A percentile compares a stretch with the other conserved stretches of the same genome.
These are phyloP conservation scores for Flaveria robusta DNA, from an alignment of 129 eudicot genomes.

Conservation along the genomic window DNA sequence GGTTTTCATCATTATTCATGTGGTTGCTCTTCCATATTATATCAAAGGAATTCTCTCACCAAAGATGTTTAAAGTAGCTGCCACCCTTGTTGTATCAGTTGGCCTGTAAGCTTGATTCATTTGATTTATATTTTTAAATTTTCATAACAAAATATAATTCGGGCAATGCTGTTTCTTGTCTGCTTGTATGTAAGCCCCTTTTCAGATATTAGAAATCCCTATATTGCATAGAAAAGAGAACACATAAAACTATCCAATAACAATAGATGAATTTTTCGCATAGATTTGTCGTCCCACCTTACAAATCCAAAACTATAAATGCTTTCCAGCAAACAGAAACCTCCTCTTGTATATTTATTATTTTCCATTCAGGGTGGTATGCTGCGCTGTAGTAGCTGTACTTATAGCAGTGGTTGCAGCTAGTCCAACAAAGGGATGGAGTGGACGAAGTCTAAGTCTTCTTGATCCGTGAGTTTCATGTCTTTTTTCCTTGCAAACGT, in stretches of 20 bases:
- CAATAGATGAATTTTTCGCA: not conserved
- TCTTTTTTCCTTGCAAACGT: slow-evolving; percentile 1
- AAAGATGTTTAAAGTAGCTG: slow-evolving; percentile 96
- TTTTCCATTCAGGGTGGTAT: slow-evolving; percentile 62
- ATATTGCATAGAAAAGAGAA: slow-evolving; percentile 1
- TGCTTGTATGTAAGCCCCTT: not conserved
- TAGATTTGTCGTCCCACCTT: slow-evolving; percentile 2
- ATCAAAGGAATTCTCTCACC: slow-evolving; percentile 94
- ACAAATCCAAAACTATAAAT: not conserved
- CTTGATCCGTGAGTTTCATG: slow-evolving; percentile 85
- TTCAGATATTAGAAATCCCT: not conserved
- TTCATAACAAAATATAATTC: slow-evolving; percentile 2
- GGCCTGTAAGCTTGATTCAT: slow-evolving; percentile 74
- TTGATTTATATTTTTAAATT: not conserved
- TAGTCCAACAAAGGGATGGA: slow-evolving; percentile 99
- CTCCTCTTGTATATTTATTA: slow-evolving; percentile 8
- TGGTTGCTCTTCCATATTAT: slow-evolving; percentile 86
- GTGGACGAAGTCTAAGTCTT: slow-evolving; percentile 96
- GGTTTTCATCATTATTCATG: slow-evolving; percentile 94
- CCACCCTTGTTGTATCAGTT: slow-evolving; percentile 77
- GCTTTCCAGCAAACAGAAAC: not conserved
- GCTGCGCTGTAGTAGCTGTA: slow-evolving; percentile 77
- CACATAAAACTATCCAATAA: not conserved
- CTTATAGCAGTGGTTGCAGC: slow-evolving; percentile 93
- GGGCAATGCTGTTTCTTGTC: not conserved